Evolutionary conservation across 2,329 filamentous ascomycete species (phyloP).

Genomic region (Colletotrichum kahawae): DNA sequence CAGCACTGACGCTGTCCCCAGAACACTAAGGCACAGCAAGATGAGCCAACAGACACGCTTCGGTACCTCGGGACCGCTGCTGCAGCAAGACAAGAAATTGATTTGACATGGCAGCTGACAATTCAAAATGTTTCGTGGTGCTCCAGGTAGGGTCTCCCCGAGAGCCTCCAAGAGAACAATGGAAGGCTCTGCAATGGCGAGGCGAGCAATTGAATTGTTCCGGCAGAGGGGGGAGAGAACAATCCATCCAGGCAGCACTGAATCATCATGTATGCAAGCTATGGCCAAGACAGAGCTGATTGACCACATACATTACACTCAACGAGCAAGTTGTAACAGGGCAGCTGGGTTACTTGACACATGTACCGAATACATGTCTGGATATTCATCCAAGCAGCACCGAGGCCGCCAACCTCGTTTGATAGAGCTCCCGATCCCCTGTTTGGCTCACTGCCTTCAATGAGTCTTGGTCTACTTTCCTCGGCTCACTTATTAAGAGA

Average conservation of each 20-base stretch:
- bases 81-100: neutral
- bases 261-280: neutral
- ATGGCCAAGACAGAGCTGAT: neutral
- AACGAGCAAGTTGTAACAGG: neutral
- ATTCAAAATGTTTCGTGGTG: neutral
- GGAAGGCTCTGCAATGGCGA: neutral
- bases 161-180: neutral
- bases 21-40: neutral
- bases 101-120: neutral
- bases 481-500: neutral
- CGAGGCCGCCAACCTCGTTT: neutral
- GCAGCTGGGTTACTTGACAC: neutral
- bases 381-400: neutral
- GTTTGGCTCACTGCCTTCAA: neutral
- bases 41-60: neutral
- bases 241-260: neutral
- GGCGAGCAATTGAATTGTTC: neutral
- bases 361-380: neutral
- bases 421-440: neutral
- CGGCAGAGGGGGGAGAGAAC: neutral
- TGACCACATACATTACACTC: neutral
- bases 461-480: neutral
- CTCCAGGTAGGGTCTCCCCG: neutral
- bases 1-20: constrained; percentile 3
- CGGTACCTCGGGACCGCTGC: neutral